Base-by-base conservation (phyloP, 306 rosid genomes). In the Medicago arabica region DNA sequence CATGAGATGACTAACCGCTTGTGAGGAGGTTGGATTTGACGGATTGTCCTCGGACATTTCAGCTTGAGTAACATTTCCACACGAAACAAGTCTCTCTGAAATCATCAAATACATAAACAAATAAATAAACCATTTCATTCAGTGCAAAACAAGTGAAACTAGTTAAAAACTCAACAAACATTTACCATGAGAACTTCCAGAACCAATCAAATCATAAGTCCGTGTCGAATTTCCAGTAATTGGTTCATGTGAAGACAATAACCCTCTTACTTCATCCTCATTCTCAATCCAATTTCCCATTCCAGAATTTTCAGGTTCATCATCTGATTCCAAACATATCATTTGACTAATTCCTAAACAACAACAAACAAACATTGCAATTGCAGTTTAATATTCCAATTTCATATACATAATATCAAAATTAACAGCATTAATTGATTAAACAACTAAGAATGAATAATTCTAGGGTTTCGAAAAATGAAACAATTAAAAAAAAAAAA, bases 261-360 rank as follows among this genome's bases (percentile, higher is more conserved):
- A 9, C 16, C 21, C 68, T 50, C 63, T 73, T 38, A 34, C 67
- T 55, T 84, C 86, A 62, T 78, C 75, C 69, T 60, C 87, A 67
- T 78, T 77, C 71, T 60, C 87, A 67, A 72, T 78, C 75, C 57
- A 40, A 57, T 72, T 79, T 18, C 23, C 68, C 80, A 51, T 63
- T 70, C 76, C 81, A 73, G 71, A 82, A 65, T 77, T 60, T 75
- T 88, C 96, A 10, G 81, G 83, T 72, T 94, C 98, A 34, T 84
- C 86, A 65, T 90, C 96, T 23, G 97, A 95, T 79, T 95, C 98
- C 89, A 95, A 89, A 78, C 88, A 90, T 77, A 92, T 92, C 85
- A 92, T 74, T 73, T 85, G 85, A 77, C 85, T 77, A 63, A 90
- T 75, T 65, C 95, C 97, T 86, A 86, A 79, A 78, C 62, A 67